Conservation (phyloP, 2,329 filamentous ascomycete genomes). For the Phaeosphaeria sp. region DNA sequence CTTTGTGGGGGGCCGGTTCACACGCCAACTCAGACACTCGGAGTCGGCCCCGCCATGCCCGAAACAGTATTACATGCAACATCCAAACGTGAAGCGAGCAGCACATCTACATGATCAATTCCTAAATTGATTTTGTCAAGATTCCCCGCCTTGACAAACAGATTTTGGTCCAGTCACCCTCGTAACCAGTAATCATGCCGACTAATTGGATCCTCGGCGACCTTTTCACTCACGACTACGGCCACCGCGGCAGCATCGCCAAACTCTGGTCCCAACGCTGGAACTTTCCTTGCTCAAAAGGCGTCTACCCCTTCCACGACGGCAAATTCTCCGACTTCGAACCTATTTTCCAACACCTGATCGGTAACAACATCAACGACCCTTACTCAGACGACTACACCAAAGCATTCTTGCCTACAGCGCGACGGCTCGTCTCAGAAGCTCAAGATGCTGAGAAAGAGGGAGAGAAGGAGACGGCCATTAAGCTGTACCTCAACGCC, state of each 20-base stretch:
- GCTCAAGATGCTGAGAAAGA: conserved; percentile 52
- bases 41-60: conserved; percentile 32
- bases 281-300: conserved; percentile 45
- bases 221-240: conserved; percentile 46
- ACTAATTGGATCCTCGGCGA: conserved; percentile 46
- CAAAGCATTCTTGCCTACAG: conserved; percentile 65
- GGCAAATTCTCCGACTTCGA: conserved; percentile 72
- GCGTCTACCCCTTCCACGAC: conserved; percentile 77
- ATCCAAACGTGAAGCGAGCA: too few species aligned
- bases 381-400: conserved; percentile 71
- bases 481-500: conserved; percentile 69
- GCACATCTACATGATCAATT: too few species aligned
- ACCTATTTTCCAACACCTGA: conserved; percentile 56
- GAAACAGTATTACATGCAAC: not conserved
- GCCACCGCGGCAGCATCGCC: conserved; percentile 41
- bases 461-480: conserved; percentile 56
- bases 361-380: conserved; percentile 66
- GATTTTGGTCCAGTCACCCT: too few species aligned
- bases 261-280: conserved; percentile 44
- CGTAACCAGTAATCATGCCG: too few species aligned
- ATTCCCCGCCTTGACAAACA: too few species aligned
- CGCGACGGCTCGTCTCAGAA: conserved; percentile 61
- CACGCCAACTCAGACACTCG: conserved; percentile 4
- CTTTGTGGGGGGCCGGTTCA: not conserved
- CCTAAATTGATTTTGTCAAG: too few species aligned